Base-by-base conservation (phyloP, 805 yeast genomes). In the Hanseniaspora hatyaiensis region DNA sequence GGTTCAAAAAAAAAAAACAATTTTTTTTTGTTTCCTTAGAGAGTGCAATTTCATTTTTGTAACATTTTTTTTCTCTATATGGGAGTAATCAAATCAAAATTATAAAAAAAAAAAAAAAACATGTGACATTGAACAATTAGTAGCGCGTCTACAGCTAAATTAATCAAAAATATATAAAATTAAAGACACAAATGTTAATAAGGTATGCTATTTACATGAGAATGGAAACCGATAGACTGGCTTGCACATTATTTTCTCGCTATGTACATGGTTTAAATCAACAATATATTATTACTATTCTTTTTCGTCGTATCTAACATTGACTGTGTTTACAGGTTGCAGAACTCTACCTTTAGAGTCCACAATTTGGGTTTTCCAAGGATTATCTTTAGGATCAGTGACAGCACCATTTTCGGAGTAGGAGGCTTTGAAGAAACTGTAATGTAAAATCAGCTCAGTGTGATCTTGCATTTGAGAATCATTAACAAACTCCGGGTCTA, bases 381-480 rank as follows among this genome's bases (percentile, higher is more conserved):
- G 34, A 28, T 39, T 46, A 18, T 45, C 42, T 13, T 45, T 26
- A 12, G 54, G 53, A 16, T 56, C 59, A 9, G 61, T 56, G 4
- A 66, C 58, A 22, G 66, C 65, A 12, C 65, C 64, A 30, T 66
- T 67, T 41, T 64, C 65, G 13, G 67, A 66, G 50, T 69, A 70
- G 50, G 69, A 73, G 1, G 74, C 74, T 54, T 65, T 82, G 72
- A 89, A 89, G 62, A 89, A 89, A 0, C 97, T 84, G 64, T 89
- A 89, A 65, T 89, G 94, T 57, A 92, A 72, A 9, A 87, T 85
- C 39, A 89, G 75, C 62, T 88, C 95, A 55, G 86, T 88, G 34
- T 88, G 79, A 57, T 85, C 82, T 63, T 88, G 77, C 94, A 92
- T 85, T 29, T 77, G 72, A 4, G 98, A 96, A 60, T 88, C 97